Percentiles rank a stretch among this genome's conserved stretches.
phyloP scores from a whole-genome alignment of 2,329 filamentous ascomycete species.

The Pleoardoris graminearum region DNA sequence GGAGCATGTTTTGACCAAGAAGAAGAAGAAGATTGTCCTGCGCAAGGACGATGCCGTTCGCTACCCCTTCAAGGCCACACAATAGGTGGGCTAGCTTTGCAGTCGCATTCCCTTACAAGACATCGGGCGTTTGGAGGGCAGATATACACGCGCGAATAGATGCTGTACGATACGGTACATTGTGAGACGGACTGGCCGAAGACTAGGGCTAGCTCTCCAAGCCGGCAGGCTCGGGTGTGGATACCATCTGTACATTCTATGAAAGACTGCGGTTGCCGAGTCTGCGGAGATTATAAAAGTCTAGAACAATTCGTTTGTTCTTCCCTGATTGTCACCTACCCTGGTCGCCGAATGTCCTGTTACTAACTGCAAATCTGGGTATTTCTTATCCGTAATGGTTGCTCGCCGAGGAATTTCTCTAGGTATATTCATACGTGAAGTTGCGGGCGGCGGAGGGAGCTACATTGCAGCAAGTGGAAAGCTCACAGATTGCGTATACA shows the following conservation, averaged over 20 bases:
- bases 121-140: background rate
- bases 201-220: background rate
- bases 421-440: too few relatives aligned
- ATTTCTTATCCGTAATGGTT: too few relatives aligned
- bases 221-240: background rate
- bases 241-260: slow-evolving; percentile 4
- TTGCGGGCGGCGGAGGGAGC: too few relatives aligned
- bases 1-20: slow-evolving; percentile 84
- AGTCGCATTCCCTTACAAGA: too few relatives aligned
- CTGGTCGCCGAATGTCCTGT: too few relatives aligned
- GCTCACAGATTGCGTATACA: too few relatives aligned
- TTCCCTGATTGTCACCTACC: too few relatives aligned
- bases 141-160: background rate
- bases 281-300: too few relatives aligned
- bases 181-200: background rate
- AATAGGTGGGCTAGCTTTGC: slow-evolving; percentile 16
- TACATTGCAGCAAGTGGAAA: too few relatives aligned
- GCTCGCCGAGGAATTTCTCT: too few relatives aligned
- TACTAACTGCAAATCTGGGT: too few relatives aligned
- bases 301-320: too few relatives aligned
- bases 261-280: slow-evolving; percentile 6
- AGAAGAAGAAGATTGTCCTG: slow-evolving; percentile 84
- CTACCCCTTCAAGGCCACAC: slow-evolving; percentile 63
- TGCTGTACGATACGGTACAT: background rate
- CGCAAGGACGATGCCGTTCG: slow-evolving; percentile 78